These are phyloP conservation scores for Apiospora rasikravindrae DNA, from an alignment of 2,329 filamentous ascomycete genomes.

Conservation along the genomic window DNA sequence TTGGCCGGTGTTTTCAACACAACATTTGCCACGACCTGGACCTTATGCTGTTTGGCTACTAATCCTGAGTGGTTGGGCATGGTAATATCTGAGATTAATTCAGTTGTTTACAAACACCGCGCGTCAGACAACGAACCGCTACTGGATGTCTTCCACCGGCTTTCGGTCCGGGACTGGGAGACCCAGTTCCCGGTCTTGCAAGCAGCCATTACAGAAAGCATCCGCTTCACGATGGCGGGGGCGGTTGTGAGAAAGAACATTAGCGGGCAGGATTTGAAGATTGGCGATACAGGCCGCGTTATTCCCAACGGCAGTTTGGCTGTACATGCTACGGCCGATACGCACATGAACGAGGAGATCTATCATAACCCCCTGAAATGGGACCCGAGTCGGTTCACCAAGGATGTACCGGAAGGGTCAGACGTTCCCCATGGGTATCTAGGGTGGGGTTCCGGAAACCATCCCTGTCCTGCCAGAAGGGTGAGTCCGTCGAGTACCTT, in stretches of 20 bases:
- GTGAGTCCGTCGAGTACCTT: background rate
- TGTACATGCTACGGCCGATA: constrained; percentile 19
- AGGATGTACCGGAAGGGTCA: background rate
- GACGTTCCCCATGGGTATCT: constrained; percentile 17
- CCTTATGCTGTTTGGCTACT: constrained; percentile 13
- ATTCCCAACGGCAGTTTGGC: constrained; percentile 17
- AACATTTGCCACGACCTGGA: constrained; percentile 19
- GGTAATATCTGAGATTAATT: constrained; percentile 12
- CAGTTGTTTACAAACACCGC: background rate
- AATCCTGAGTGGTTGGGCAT: background rate
- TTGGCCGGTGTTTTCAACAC: constrained; percentile 22
- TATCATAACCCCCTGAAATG: background rate
- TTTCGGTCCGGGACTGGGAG: constrained; percentile 19
- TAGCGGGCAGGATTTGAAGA: background rate
- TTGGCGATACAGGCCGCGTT: constrained; percentile 12
- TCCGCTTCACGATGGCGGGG: constrained; percentile 21
- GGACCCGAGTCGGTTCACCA: constrained; percentile 16
- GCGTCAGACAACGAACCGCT: background rate
- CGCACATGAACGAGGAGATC: constrained; percentile 12
- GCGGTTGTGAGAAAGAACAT: constrained; percentile 22
- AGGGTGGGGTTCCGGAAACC: constrained; percentile 21
- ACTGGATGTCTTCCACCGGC: background rate
- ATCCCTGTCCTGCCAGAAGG: constrained; percentile 15
- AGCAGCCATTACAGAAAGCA: constrained; percentile 15
- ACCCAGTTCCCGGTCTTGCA: constrained; percentile 6